phyloP scores from a whole-genome alignment of 139 green algal species.

The Pseudopediastrum boryanum region DNA sequence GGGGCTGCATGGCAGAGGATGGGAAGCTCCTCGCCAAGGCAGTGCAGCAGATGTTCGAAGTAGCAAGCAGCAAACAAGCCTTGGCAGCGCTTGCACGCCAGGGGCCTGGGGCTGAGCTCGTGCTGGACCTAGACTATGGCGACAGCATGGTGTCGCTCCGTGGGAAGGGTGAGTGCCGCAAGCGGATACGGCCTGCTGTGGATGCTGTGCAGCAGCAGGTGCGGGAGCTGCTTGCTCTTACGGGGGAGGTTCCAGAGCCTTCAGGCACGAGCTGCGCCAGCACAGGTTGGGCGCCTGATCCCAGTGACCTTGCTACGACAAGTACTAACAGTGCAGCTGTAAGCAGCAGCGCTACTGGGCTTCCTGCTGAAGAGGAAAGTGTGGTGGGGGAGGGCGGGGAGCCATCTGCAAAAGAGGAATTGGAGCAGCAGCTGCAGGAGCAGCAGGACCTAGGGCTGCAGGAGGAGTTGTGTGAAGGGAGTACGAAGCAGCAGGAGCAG shows the following conservation, averaged over 20 bases:
- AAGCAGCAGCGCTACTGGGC: background rate
- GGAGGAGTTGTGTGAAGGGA: conserved; percentile 2
- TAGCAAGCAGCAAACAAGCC: background rate
- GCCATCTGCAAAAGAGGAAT: background rate
- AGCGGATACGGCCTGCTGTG: background rate
- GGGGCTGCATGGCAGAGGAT: background rate
- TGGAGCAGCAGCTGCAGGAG: background rate
- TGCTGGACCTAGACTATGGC: too few relatives aligned
- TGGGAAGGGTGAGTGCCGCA: too few relatives aligned
- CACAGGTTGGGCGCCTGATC: too few relatives aligned
- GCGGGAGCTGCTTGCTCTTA: background rate
- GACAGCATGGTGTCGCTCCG: too few relatives aligned
- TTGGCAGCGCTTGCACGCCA: too few relatives aligned
- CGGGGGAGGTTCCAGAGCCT: too few relatives aligned
- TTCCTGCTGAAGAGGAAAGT: background rate
- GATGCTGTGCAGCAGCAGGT: background rate
- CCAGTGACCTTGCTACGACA: background rate
- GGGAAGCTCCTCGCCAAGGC: background rate
- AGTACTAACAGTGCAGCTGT: background rate
- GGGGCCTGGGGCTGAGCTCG: too few relatives aligned
- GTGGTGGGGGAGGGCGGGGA: background rate
- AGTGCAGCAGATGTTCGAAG: conserved; percentile 8
- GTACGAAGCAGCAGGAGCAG: conserved; percentile 18
- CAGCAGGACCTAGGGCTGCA: conserved; percentile 23
- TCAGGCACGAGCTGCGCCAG: background rate